Evolutionary conservation across 306 rosid species (phyloP), one percentile per base, ranked within the genome.

Genomic region (Glycine soja): DNA sequence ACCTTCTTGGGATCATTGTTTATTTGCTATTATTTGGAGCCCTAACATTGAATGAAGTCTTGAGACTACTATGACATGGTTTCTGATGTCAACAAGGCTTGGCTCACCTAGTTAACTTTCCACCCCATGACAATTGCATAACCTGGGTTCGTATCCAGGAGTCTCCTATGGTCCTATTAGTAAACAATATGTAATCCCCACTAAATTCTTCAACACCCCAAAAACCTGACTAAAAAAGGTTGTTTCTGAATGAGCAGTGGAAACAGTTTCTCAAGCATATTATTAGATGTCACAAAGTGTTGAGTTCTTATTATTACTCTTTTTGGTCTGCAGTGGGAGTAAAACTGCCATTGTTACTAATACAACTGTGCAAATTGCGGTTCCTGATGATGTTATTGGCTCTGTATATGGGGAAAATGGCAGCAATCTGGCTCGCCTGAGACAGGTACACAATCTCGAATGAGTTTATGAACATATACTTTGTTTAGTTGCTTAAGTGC

Each of bases 341-440:
- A 93, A 86, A 86, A 54, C 96, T 70, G 90, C 93, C 50, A 73
- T 87, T n/a, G 94, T 90, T 87, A 95, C 97, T 6, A 89, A 88
- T 70, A 89, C 98, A 48, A 91, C 96, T 4, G 92, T 95, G 54
- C 96, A 95, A 90, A 85, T 95, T 74, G 32, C 87, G 76, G 93
- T 95, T 89, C 90, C 98, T 3, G 92, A 87, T 57, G 84, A 88
- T 74, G 88, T 88, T 24, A 82, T 95, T 61, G 90, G 85, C 77
- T 89, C 90, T 75, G 93, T 93, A 75, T 90, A 90, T 38, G 99
- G 98, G 46, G 98, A 93, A 80, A 85, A 80, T 73, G 94, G 99
- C 64, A 80, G 83, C 88, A 95, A 93, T 87, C 90, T 95, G 72
- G 72, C 66, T 73, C 97, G 88, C 24, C 52, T 95, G 82, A 90